phyloP scores from a whole-genome alignment of 495 filamentous ascomycete genomes.

The Pyrenopolyporus hunteri region DNA sequence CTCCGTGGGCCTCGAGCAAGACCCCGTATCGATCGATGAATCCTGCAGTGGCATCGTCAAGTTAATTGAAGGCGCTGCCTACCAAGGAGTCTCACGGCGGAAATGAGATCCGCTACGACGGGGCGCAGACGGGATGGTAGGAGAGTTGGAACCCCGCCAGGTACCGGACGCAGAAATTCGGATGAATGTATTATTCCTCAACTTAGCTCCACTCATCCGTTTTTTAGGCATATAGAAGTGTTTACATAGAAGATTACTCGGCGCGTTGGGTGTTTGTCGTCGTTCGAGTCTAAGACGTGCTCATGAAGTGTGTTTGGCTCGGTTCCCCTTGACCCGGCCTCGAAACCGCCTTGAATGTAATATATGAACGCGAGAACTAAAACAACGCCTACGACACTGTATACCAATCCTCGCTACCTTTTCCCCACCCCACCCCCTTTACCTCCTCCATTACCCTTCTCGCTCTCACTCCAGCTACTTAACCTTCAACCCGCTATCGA shows the following conservation, averaged over 20 bases:
- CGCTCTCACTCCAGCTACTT: no score
- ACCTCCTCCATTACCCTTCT: neutral
- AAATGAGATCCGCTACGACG: constrained; percentile 38
- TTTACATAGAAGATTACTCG: constrained; percentile 13
- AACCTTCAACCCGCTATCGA: constrained; percentile 60
- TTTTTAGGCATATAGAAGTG: constrained; percentile 6
- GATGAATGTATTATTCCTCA: neutral
- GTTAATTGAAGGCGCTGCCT: no score
- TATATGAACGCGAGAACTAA: no score
- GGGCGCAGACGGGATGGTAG: constrained; percentile 1
- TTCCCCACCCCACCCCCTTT: no score
- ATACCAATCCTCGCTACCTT: no score
- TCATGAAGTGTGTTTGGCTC: no score
- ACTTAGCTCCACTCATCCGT: neutral
- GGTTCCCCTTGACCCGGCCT: no score
- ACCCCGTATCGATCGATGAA: constrained; percentile 38
- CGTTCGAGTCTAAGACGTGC: no score
- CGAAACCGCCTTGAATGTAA: no score
- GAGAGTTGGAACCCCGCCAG: no score
- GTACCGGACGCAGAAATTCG: neutral
- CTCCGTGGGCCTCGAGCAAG: constrained; percentile 46
- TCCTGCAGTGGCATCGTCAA: constrained; percentile 40
- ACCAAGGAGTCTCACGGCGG: constrained; percentile 46
- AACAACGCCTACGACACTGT: no score
- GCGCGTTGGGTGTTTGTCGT: neutral